Base-by-base conservation (phyloP, 2,329 filamentous ascomycete species). In the Parafenestella ontariensis region DNA sequence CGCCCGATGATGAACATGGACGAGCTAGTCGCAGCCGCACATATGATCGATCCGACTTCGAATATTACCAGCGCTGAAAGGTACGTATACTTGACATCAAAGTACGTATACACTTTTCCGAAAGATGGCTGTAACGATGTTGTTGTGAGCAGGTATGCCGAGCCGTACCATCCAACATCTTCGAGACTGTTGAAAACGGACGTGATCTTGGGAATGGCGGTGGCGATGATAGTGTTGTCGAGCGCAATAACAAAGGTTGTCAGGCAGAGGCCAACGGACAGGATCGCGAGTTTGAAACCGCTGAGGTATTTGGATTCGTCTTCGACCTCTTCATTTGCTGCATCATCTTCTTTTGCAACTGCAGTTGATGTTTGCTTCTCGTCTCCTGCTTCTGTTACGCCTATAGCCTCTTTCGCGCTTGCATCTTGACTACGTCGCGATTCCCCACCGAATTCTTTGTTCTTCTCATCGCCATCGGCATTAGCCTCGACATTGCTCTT, bases 71-170 rank as follows among this genome's bases (percentile, higher is more conserved):
- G 74, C 39, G 78, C 70, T 50, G 76, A 70, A 5, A 86, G 73
- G 64, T 82, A 87, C 1, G 77, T 78, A 46, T 74, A 82, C 61
- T 82, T 82, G 54, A 85, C 77, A 11, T 79, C 73, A 59, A 85
- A 86, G 68, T 82, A 84, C 46, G 84, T 87, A 7, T 85, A 89
- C 1, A 88, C 84, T 72, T 82, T 82, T 23, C 79, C 82, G 37
- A 77, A 82, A 1, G 77, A 77, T 4, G 79, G 79, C 52, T 81
- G 80, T 0, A 77, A 57, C 1, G 75, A 66, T 33, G 73, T 76
- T 6, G 73, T 79, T 3, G 78, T 70, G 61, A 82, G 54, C 61
- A 85, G 70, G 81, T 86, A 73, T 0, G 70, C 62, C 0, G 67
- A 71, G 3, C 72, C 76, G 49, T 79, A 79, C 77, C 77, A 79